Base-by-base conservation (phyloP, 345 rosid genomes). In the Ricinus communis region DNA sequence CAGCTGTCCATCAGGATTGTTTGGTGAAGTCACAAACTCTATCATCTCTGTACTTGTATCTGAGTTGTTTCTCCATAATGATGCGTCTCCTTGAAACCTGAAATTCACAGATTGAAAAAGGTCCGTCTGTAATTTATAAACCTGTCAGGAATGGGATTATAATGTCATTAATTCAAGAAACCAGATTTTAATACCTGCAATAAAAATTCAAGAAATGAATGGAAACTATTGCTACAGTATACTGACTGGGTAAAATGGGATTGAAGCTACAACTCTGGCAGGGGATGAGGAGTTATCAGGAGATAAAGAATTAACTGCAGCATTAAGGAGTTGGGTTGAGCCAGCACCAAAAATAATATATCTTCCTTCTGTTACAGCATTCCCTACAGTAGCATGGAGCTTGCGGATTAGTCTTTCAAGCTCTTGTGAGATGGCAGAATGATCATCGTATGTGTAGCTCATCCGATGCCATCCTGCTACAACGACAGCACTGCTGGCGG, bases 21-120 rank as follows among this genome's bases (percentile, higher is more conserved):
- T 88, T 0, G 97, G 97, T 50, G 93, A 81, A 27, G 96, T 88
- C 0, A 88, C 96, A 55, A 92, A 74, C 76, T 92, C 96, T 58
- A 92, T 76, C 14, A 85, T 27, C 40, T 78, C 47, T 38, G 30
- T 63, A 3, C 56, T 43, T 7, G 41, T 70, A 66, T 80, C 80
- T 1, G 85, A 69, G 19, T 13, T 71, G 10, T 76, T 72, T 62
- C 73, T 62, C 87, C 89, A 85, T 0, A 0, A 8, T 0, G 81
- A 69, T 16, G 84, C 40, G 61, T 91, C 93, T 64, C 97, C 97
- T 73, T 75, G 72, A 49, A 83, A 89, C 67, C 72, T 58, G 69
- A 59, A 77, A 36, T 75, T 72, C 43, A 1, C 61, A 0, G 89
- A 83, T 1, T 47, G 51, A 61, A 89, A 88, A 61, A 72, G 75